Percentiles rank a stretch among this genome's conserved stretches.
Conservation (phyloP, 148 eudicot species). For the Silene uniflora region DNA sequence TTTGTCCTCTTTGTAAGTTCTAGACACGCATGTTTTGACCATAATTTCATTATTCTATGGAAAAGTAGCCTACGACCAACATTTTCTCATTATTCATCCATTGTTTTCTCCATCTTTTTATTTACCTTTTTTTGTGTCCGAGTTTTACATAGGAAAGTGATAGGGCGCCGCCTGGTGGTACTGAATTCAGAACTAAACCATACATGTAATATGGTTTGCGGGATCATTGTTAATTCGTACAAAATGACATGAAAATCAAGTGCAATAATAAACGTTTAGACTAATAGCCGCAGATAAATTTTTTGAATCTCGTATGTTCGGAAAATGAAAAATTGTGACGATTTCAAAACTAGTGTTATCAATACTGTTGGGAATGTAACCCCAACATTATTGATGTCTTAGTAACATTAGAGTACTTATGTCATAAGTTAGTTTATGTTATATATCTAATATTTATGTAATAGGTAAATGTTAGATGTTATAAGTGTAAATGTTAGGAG, state of each 20-base stretch:
- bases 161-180: too few relatives aligned
- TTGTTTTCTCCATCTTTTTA: not conserved
- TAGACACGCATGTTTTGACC: constrained; percentile 25
- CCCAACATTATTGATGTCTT: too few relatives aligned
- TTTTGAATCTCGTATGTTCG: not conserved
- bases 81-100: not conserved
- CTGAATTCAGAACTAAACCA: too few relatives aligned
- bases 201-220: not conserved
- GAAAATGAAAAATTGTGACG: not conserved
- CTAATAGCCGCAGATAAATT: not conserved
- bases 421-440: too few relatives aligned
- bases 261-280: too few relatives aligned
- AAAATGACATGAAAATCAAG: not conserved
- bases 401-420: too few relatives aligned
- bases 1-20: not conserved
- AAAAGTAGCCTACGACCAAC: constrained; percentile 1
- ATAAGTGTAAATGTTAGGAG: too few relatives aligned
- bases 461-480: too few relatives aligned
- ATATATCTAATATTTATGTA: too few relatives aligned
- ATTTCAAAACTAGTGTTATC: not conserved
- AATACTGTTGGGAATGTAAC: not conserved
- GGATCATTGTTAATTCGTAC: not conserved
- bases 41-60: not conserved
- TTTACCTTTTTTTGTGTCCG: too few relatives aligned
- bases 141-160: too few relatives aligned